Evolutionary conservation across 768 basidiomycete genomes (phyloP), one percentile per base, ranked within the genome.

Genomic region (Clitopilus passeckerianus): DNA sequence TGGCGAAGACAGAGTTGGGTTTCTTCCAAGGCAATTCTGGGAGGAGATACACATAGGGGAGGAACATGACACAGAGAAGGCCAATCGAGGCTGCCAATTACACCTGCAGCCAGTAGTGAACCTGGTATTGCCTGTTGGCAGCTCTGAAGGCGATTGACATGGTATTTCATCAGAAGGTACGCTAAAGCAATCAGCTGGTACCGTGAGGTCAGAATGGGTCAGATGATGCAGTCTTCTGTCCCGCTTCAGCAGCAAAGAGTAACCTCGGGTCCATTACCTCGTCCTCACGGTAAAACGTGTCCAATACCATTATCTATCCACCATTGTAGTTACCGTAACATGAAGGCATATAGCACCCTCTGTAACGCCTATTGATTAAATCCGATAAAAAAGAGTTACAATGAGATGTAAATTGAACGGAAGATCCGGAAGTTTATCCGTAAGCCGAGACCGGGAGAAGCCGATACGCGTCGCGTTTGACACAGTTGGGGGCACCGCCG

Each of bases 1-100:
- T 22, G 84, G 83, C 5, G 90, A 91, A 70, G 87, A 90, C 56
- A 75, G 91, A 54, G 80, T 90, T 20, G 91, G 92, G n/a, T 89
- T 93, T 64, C 66, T 93, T 41, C 91, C 91, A 9, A 76, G 71
- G 61, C 89, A 86, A 86, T 93, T 86, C 70, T 89, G 79, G 79
- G 70, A 77, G 16, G 75, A 79, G 65, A 61, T 75, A 18, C 61
- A 63, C 18, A 34, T 60, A 53, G 34, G 23, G 20, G 35, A 46
- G 50, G 56, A 58, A 20, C 55, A 53, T 16, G 35, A 18, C 54
- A 53, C 41, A 9, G 57, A 34, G 50, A 16, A 57, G 20, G 37
- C 14, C 4, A 43, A 22, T 18, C 57, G n/a, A 50, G n/a, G 15
- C 18, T 18, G n/a, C 34, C 33, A 9, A 55, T 7, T 46, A 27